Evolutionary conservation across 257 asterid species (phyloP), one percentile per base, ranked within the genome.

Genomic region (Eucommia ulmoides): DNA sequence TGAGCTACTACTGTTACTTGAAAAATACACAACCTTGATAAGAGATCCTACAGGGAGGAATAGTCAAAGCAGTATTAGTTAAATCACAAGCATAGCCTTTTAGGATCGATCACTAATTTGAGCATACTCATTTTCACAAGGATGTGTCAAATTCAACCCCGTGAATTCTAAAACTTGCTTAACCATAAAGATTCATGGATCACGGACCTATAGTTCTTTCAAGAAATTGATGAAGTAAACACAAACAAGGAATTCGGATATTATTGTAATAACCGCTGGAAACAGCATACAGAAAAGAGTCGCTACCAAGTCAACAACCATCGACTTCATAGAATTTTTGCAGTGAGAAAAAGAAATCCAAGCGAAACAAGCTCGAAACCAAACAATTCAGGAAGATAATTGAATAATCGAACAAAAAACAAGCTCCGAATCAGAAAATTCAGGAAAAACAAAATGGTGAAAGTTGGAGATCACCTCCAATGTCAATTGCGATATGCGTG

Each of bases 1-100:
- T 33, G 62, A 50, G 56, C 63, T 41, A 35, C 22, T 52, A 45
- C 55, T 57, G 50, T 51, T 53, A 54, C 59, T 69, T 50, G 73
- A 74, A 71, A 85, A 77, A 76, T 75, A 85, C 29, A 77, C 96
- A 67, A 82, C 55, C 75, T 86, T 86, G 65, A 86, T 66, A 20
- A 87, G 88, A 59, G 97, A 58, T 49, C 97, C 97, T 88, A 61
- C 46, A 59, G 7, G 38, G 38, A 7, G 12, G 8, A 12, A 29
- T 5, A 12, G 12, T 29, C 12, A 29, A 29, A 5, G 38, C 8
- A 29, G 7, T 29, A 29, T 7, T 12, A 29, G 7, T 12, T 7
- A 29, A 29, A 29, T 29, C 7, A 29, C 7, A 12, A 29, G 8
- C 12, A 29, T 12, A 29, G n/a, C n/a, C n/a, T n/a, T 29, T 5